A percentile compares a stretch with the other conserved stretches of the same genome.
These are phyloP conservation scores for Zygoascus ofunaensis DNA, from an alignment of 805 yeast species.

Conservation along the genomic window DNA sequence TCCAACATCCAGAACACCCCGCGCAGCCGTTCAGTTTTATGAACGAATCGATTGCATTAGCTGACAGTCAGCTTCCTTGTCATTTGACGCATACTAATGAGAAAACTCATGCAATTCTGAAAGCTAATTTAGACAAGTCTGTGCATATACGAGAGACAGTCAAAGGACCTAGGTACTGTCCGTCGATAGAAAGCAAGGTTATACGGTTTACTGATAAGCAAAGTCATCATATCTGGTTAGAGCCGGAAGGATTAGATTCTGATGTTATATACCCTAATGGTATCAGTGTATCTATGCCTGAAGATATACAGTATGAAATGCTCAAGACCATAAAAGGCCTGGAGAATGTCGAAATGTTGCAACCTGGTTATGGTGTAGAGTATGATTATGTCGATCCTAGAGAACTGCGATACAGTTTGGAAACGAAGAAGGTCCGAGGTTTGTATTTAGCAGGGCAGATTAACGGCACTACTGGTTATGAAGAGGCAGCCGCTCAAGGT, in stretches of 20 bases:
- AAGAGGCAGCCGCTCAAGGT: slow-evolving; percentile 98
- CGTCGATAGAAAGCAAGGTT: slow-evolving; percentile 87
- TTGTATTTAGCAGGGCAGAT: slow-evolving; percentile 92
- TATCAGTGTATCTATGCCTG: slow-evolving; percentile 93
- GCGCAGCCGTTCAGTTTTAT: slow-evolving; percentile 86
- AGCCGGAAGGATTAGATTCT: slow-evolving; percentile 88
- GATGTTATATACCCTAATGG: slow-evolving; percentile 95
- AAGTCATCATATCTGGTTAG: slow-evolving; percentile 83
- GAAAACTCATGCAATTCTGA: slow-evolving; percentile 59
- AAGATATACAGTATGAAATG: slow-evolving; percentile 72
- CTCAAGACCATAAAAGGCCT: slow-evolving; percentile 77
- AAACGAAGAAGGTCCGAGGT: slow-evolving; percentile 72
- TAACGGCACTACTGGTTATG: slow-evolving; percentile 98
- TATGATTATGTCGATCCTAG: slow-evolving; percentile 95
- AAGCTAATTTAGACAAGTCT: slow-evolving; percentile 65
- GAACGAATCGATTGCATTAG: slow-evolving; percentile 57
- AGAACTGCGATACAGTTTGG: slow-evolving; percentile 66
- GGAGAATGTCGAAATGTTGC: slow-evolving; percentile 77
- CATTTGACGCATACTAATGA: slow-evolving; percentile 73
- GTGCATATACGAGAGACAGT: slow-evolving; percentile 90
- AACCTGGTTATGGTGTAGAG: slow-evolving; percentile 98
- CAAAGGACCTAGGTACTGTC: slow-evolving; percentile 95
- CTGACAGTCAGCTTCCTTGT: slow-evolving; percentile 53
- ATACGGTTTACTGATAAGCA: slow-evolving; percentile 68
- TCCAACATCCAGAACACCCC: slow-evolving; percentile 72